Evolutionary conservation across 768 basidiomycete species (phyloP).

Genomic region (Rhodotorula taiwanensis): DNA sequence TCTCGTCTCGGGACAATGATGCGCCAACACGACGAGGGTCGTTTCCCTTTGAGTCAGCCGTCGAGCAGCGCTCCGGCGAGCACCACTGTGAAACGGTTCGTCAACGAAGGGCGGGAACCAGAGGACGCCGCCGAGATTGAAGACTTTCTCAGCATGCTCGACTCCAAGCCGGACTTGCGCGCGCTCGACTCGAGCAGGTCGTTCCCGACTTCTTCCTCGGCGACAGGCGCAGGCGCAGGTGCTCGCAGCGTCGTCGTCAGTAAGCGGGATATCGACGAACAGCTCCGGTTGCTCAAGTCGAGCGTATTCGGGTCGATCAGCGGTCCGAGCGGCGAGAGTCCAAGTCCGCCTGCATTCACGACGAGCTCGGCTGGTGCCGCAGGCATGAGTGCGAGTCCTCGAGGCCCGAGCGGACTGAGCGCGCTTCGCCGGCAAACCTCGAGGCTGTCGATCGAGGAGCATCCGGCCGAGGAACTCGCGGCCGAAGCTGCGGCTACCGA

Average conservation of each 20-base stretch:
- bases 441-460: constrained; percentile 26
- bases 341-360: constrained; percentile 2
- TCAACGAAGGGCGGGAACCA: constrained; percentile 3
- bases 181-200: background rate
- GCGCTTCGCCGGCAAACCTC: constrained; percentile 20
- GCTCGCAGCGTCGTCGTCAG: constrained; percentile 3
- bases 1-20: background rate
- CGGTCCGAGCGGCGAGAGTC: constrained; percentile 2
- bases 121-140: constrained; percentile 34
- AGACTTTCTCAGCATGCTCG: constrained; percentile 36
- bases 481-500: background rate
- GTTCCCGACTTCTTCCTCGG: background rate
- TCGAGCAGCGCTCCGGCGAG: background rate
- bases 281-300: constrained; percentile 10
- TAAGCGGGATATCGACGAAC: constrained; percentile 28
- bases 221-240: background rate
- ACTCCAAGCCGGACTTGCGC: constrained; percentile 28
- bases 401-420: constrained; percentile 12
- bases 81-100: background rate
- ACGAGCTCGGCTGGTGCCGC: background rate
- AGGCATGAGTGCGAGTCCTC: background rate
- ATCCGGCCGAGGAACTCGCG: constrained; percentile 14
- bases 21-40: background rate
- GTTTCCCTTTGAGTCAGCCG: background rate
- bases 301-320: constrained; percentile 6